Conservation (phyloP, 257 asterid genomes). For the Capsicum chinense region DNA sequence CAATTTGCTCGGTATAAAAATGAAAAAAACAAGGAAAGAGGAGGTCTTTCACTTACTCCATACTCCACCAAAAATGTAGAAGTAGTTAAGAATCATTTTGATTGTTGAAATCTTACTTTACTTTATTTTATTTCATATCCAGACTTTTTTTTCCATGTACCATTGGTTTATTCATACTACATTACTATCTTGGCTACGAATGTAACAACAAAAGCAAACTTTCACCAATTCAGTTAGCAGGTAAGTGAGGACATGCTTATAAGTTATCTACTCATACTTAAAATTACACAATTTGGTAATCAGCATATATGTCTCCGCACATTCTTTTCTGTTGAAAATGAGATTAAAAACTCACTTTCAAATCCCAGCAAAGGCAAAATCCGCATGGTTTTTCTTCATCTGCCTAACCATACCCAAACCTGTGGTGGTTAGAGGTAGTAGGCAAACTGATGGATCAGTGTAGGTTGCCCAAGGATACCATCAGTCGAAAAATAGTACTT, state of each 20-base stretch:
- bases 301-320: not conserved
- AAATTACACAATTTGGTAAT: not conserved
- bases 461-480: not conserved
- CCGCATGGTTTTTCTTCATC: not conserved
- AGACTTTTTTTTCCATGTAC: conserved; percentile 3
- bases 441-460: too few relatives aligned
- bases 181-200: not conserved
- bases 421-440: not conserved
- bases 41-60: not conserved
- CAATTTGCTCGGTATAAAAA: not conserved
- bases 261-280: not conserved
- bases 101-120: conserved; percentile 8
- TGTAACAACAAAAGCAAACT: conserved; percentile 4
- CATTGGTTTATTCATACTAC: not conserved
- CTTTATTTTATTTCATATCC: not conserved
- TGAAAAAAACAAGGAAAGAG: not conserved
- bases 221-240: not conserved
- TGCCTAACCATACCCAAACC: not conserved
- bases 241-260: not conserved
- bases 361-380: not conserved
- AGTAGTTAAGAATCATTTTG: not conserved
- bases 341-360: not conserved
- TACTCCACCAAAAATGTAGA: not conserved
- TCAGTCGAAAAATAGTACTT: not conserved
- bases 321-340: not conserved